Evolutionary conservation across 495 filamentous ascomycete genomes (phyloP).

Genomic region (Hyaloscypha bicolor): DNA sequence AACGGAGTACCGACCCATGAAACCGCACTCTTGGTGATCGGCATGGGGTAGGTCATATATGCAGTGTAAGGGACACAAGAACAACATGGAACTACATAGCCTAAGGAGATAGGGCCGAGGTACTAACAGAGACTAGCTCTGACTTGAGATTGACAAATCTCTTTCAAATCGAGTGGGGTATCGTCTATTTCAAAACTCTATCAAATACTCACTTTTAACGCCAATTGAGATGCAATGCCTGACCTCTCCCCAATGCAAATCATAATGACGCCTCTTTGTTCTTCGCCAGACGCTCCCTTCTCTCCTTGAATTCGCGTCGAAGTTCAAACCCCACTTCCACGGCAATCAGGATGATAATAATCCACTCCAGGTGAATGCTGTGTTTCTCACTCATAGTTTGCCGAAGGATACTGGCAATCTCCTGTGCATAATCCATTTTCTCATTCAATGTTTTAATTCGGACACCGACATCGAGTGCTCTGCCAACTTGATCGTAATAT

Average conservation of each 20-base stretch:
- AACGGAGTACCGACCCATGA: too few species aligned
- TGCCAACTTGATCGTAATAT: conserved; percentile 92
- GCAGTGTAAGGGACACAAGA: too few species aligned
- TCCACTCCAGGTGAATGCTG: conserved; percentile 88
- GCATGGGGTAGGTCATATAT: too few species aligned
- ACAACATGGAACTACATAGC: too few species aligned
- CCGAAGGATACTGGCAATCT: conserved; percentile 87
- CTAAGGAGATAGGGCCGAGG: too few species aligned
- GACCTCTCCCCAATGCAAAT: not conserved
- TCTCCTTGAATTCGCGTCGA: conserved; percentile 51
- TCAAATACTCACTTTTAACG: conserved; percentile 5
- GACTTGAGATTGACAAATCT: not conserved
- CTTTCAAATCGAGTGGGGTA: conserved; percentile 16
- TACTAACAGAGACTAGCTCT: not conserved
- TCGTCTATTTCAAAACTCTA: conserved; percentile 8
- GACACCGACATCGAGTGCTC: conserved; percentile 87
- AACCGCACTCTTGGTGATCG: too few species aligned
- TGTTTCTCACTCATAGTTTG: conserved; percentile 90
- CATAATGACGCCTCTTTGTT: not conserved
- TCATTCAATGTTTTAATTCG: conserved; percentile 91
- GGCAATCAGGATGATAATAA: conserved; percentile 91
- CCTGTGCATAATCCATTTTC: conserved; percentile 96
- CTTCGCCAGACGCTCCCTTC: conserved; percentile 17
- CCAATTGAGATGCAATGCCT: not conserved
- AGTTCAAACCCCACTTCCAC: conserved; percentile 74